Base-by-base conservation (phyloP, 257 asterid genomes). In the Scutellaria baicalensis region DNA sequence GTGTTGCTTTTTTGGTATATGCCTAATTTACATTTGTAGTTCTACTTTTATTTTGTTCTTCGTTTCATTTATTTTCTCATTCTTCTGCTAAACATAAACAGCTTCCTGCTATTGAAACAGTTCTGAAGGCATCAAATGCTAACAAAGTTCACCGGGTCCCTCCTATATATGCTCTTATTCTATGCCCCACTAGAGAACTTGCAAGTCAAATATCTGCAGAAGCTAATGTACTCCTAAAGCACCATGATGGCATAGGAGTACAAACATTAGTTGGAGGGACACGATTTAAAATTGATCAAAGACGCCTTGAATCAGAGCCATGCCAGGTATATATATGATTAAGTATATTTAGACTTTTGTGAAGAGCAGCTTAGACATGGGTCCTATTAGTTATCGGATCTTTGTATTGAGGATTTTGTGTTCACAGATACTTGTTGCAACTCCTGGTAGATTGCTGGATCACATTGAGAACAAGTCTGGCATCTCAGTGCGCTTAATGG, bases 31-130 rank as follows among this genome's bases (percentile, higher is more conserved):
- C 49, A 42, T 33, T 58, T 63, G 9, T 6, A 63, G 10, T 57
- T 61, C 55, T 36, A 23, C 51, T 59, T 60, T 35, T 58, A 16
- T 33, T 69, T 64, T 68, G 38, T 20, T 69, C 58, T 43, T 65
- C 40, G 39, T 52, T 68, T 60, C 18, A 6, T 57, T 65, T 50
- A 48, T 45, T 47, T 52, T 66, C 61, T 66, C 74, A 75, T 76
- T 77, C 82, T 77, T 73, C 70, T 79, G 81, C 86, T 87, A 83
- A 93, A 84, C 83, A 76, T 68, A 82, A 84, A 82, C 95, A 94
- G 99, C 95, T 94, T 81, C 99, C 99, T 82, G 99, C 97, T 84
- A 86, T 94, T 89, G 97, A 94, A 91, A 91, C 97, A 91, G 99
- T 86, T 82, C 75, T 94, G 79, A 94, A 84, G 80, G 88, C 87